Conservation (phyloP, 129 eudicot genomes). For the Daucus carota region DNA sequence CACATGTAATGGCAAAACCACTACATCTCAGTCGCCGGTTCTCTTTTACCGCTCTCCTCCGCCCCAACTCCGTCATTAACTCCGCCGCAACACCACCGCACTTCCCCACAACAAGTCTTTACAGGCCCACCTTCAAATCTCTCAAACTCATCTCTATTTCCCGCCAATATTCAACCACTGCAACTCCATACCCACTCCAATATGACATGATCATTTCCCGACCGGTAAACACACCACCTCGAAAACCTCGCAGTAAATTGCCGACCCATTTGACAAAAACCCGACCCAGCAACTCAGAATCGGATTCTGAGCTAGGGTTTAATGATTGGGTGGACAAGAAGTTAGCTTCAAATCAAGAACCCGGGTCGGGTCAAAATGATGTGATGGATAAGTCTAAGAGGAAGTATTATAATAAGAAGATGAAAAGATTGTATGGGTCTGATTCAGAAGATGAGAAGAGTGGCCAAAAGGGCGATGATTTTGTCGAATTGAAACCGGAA, state of each 20-base stretch:
- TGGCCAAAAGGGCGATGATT: slow-evolving; percentile 21
- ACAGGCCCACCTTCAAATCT: slow-evolving; percentile 2
- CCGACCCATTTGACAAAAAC: slow-evolving; percentile 20
- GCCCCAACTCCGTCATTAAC: slow-evolving; percentile 15
- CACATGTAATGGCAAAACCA: slow-evolving; percentile 14
- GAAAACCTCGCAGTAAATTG: slow-evolving; percentile 21
- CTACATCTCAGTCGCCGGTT: not conserved
- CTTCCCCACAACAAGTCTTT: not conserved
- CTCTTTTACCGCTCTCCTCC: slow-evolving; percentile 20
- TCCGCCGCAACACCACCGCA: not conserved
- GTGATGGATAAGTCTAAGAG: slow-evolving; percentile 64
- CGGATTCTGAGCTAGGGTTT: slow-evolving; percentile 39
- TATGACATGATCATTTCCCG: slow-evolving; percentile 82
- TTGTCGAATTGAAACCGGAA: slow-evolving; percentile 71
- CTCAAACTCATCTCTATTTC: not conserved
- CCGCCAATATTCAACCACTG: slow-evolving; percentile 45
- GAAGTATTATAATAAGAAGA: slow-evolving; percentile 75
- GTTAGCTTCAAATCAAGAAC: slow-evolving; percentile 21
- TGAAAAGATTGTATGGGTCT: slow-evolving; percentile 76
- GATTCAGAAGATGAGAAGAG: slow-evolving; percentile 63
- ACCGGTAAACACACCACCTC: slow-evolving; percentile 37
- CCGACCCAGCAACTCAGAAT: slow-evolving; percentile 25
- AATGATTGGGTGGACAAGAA: slow-evolving; percentile 83
- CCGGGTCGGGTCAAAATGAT: not conserved
- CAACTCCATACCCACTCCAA: slow-evolving; percentile 84